phyloP scores from a whole-genome alignment of 2,329 filamentous ascomycete genomes.

The Paraphoma chrysanthemicola region DNA sequence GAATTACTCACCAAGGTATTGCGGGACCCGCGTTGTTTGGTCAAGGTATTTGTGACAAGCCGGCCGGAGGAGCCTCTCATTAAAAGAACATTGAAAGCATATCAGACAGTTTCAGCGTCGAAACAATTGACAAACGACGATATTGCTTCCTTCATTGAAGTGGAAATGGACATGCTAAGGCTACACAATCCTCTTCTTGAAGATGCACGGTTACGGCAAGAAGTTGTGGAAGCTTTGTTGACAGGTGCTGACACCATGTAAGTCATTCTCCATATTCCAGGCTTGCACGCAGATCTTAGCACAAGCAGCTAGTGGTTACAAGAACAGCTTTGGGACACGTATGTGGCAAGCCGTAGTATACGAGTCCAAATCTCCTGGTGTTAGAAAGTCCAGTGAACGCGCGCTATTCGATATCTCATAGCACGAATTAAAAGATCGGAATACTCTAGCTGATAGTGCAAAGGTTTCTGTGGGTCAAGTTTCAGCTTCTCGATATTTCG shows the following conservation, averaged over 20 bases:
- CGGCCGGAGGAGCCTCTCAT: constrained; percentile 17
- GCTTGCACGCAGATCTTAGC: too few relatives aligned
- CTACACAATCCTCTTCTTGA: too few relatives aligned
- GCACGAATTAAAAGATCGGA: not conserved
- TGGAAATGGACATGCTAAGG: too few relatives aligned
- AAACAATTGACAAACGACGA: constrained; percentile 1
- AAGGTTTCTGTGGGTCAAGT: constrained; percentile 43
- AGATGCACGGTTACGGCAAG: too few relatives aligned
- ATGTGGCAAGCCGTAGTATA: too few relatives aligned
- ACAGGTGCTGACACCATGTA: too few relatives aligned
- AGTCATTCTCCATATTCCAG: too few relatives aligned
- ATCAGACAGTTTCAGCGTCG: constrained; percentile 8
- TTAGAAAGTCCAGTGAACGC: constrained; percentile 7
- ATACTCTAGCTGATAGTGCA: not conserved
- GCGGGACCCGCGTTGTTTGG: not conserved
- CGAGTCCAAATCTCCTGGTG: too few relatives aligned
- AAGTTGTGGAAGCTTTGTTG: too few relatives aligned
- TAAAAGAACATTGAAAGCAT: not conserved
- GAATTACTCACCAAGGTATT: constrained; percentile 2
- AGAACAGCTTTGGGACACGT: too few relatives aligned
- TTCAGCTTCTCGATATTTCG: constrained; percentile 21
- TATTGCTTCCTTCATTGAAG: constrained; percentile 17
- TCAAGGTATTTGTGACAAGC: constrained; percentile 22
- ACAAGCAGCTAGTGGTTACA: too few relatives aligned
- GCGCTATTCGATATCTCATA: constrained; percentile 24